Evolutionary conservation across 495 filamentous ascomycete genomes (phyloP), one percentile per base, ranked within the genome.

Genomic region (Endocarpon pusillum): DNA sequence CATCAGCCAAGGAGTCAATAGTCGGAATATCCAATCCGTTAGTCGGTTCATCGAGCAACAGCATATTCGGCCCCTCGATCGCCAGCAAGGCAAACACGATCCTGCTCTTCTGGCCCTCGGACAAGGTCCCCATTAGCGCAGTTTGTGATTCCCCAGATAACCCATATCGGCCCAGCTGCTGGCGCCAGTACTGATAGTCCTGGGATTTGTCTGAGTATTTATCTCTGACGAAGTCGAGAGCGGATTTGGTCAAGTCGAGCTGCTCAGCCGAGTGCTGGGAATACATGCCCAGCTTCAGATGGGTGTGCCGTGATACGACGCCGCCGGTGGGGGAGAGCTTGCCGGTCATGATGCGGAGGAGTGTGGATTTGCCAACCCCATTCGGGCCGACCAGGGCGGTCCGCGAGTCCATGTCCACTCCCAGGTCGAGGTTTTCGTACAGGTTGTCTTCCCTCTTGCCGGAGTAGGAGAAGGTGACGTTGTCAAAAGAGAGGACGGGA

Each of bases 21-120:
- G 91, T 96, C 7, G 89, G 89, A 42, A 99, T 99, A 73, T 99
- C 89, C 37, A 99, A 66, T 69, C 89, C 89, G 70, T 99, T 99
- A 40, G 89, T 99, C 51, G 89, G 91, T 61, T 99, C 89, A 59
- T 99, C 89, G 19, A 99, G 69, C 41, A 99, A 60, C 45, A 99
- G 62, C 87, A 99, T 96, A 65, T 99, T 99, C 35, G 89, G 89
- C 3, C 74, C 65, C 51, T 96, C 91, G 44, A 99, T 96, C 38
- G 89, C 89, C 33, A 99, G 66, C 40, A 99, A 64, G 17, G 89
- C 89, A 48, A 99, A 99, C 8, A 99, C 91, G 51, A 99, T 94
- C 67, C 89, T 77, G 43, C 72, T 80, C 71, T 89, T 94, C 62
- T 97, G 91, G 11, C 89, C 89, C 52, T 99, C 89, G 39, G 89